A percentile compares a stretch with the other conserved stretches of the same genome.
Evolutionary conservation across 805 yeast genomes (phyloP).

Genomic region (Hyphopichia homilentoma): DNA sequence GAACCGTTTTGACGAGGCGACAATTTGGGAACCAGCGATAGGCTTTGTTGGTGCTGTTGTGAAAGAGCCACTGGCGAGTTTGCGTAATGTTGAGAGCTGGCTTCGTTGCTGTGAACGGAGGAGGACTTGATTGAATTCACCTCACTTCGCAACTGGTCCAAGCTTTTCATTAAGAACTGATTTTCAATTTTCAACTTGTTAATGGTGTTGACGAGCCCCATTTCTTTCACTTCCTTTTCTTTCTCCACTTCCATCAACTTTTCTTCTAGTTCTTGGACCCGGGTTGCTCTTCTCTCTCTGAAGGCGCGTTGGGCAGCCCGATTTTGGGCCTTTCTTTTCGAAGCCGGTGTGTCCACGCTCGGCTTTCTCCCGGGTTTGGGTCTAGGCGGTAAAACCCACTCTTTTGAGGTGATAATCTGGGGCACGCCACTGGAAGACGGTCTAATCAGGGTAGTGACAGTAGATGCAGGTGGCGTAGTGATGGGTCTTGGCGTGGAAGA

Average conservation of each 20-base stretch:
- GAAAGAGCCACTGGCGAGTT: background rate
- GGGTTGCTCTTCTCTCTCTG: constrained; percentile 79
- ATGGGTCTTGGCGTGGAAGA: constrained; percentile 1
- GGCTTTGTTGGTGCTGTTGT: constrained; percentile 3
- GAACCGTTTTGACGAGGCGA: constrained; percentile 11
- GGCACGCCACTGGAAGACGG: constrained; percentile 16
- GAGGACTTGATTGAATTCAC: constrained; percentile 16
- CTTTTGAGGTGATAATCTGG: constrained; percentile 54
- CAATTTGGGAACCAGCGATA: too few relatives aligned
- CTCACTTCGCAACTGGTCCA: constrained; percentile 41
- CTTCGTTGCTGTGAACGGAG: background rate
- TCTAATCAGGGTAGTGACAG: background rate
- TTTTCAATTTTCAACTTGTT: constrained; percentile 46
- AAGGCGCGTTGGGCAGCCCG: constrained; percentile 93
- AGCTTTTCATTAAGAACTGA: constrained; percentile 34
- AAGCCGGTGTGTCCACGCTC: constrained; percentile 73
- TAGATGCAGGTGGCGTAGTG: background rate
- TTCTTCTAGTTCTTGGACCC: constrained; percentile 74
- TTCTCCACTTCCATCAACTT: constrained; percentile 64
- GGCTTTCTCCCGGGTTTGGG: constrained; percentile 64
- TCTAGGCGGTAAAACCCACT: constrained; percentile 60
- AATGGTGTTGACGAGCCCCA: constrained; percentile 49
- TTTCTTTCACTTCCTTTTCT: constrained; percentile 59
- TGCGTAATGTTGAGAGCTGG: too few relatives aligned
- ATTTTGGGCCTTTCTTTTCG: constrained; percentile 85